Evolutionary conservation across 768 basidiomycete genomes (phyloP), one percentile per base, ranked within the genome.

Genomic region (Suillus sp.): DNA sequence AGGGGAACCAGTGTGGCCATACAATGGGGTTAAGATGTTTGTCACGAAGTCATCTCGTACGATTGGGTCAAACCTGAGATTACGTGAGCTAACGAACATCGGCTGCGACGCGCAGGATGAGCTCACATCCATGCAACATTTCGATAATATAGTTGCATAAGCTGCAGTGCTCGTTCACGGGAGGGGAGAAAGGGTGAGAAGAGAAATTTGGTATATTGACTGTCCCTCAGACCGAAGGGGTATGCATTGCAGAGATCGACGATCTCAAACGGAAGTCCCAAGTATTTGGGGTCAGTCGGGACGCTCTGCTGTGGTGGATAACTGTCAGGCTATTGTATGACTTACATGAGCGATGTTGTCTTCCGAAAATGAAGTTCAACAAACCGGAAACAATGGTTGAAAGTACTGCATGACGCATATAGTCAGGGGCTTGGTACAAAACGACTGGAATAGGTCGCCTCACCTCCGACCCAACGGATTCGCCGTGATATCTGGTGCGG

Each of bases 391-490:
- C 18, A 80, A 67, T 59, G 77, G 78, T 66, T 80, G 75, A 38
- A 81, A 74, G 63, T 79, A 80, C 79, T 80, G 61, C 30, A 54
- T 57, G 54, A 25, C 20, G 50, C 16, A 22, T 27, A 63, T n/a
- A 48, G 27, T 62, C 45, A 65, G 32, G 40, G 53, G 38, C 42
- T 11, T 42, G 16, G 25, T 53, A 22, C 35, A 18, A 30, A 30
- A 51, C 4, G 5, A 38, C 20, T 11, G 47, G 59, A 14, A 40
- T 37, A 25, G n/a, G 51, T 13, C 34, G 51, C n/a, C 73, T 59
- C 65, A 83, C 84, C 78, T 84, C 84, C 27, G 83, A 80, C 20
- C 79, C 75, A 27, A 83, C 79, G 5, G 80, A 79, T 63, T 79
- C 81, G 14, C 84, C 84, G 65, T 82, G 80, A 69, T 84, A 85